Percentiles rank a stretch among this genome's conserved stretches.
These are phyloP conservation scores for Hamigera avellanea DNA, from an alignment of 495 filamentous ascomycete species.

Conservation along the genomic window DNA sequence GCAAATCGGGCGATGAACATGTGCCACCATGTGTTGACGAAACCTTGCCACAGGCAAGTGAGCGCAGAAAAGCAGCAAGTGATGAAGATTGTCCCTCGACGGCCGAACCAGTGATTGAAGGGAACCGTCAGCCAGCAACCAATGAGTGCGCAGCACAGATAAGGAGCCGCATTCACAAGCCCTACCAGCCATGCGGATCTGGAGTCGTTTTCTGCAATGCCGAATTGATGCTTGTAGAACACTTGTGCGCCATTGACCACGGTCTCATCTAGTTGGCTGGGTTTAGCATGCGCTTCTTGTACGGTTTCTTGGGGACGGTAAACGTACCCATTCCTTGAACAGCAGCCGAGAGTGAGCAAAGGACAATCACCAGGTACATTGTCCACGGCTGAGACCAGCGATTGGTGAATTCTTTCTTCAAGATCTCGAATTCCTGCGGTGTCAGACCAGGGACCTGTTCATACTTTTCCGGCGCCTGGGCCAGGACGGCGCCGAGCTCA, in stretches of 20 bases:
- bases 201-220: slow-evolving; percentile 38
- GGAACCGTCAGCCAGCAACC: slow-evolving; percentile 79
- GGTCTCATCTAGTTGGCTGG: slow-evolving; percentile 55
- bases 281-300: slow-evolving; percentile 12
- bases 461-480: slow-evolving; percentile 44
- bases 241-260: slow-evolving; percentile 71
- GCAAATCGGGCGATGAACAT: slow-evolving; percentile 62
- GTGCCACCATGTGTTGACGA: slow-evolving; percentile 63
- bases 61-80: slow-evolving; percentile 54
- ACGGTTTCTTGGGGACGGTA: neutral
- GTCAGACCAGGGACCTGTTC: slow-evolving; percentile 43
- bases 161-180: slow-evolving; percentile 51
- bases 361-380: slow-evolving; percentile 55
- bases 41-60: slow-evolving; percentile 68
- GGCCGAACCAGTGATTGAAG: slow-evolving; percentile 67
- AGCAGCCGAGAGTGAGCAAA: slow-evolving; percentile 52
- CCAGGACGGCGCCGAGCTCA: slow-evolving; percentile 60
- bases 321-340: slow-evolving; percentile 59
- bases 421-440: slow-evolving; percentile 41
- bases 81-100: slow-evolving; percentile 76
- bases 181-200: slow-evolving; percentile 52
- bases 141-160: slow-evolving; percentile 64
- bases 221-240: slow-evolving; percentile 59
- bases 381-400: slow-evolving; percentile 63
- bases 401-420: slow-evolving; percentile 52